Evolutionary conservation across 2,329 filamentous ascomycete genomes (phyloP), one percentile per base, ranked within the genome.

Genomic region (Fusarium staphyleae): DNA sequence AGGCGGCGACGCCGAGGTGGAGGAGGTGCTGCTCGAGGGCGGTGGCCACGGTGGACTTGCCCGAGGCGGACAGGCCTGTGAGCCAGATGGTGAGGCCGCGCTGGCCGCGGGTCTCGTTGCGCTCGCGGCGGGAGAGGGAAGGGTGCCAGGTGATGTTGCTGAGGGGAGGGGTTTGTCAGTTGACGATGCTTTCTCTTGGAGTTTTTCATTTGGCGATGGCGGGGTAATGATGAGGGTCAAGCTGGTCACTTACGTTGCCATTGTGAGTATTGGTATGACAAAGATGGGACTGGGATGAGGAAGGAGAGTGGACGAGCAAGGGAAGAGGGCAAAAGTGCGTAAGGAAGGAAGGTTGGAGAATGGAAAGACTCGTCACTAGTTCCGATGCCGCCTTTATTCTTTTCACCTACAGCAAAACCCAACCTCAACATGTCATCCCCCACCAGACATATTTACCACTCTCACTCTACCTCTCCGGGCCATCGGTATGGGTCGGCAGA

Each of bases 11-110:
- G 35, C 88, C 89, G 10, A 91, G 83, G 74, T 96, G 92, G 49
- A 99, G 86, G 28, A 99, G 87, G 75, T 97, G 92, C 80, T 97
- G 93, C 81, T 99, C 95, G 33, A 99, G 89, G 13, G 95, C 95
- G 3, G 91, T 96, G 48, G 95, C 95, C 59, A 99, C 91, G 52
- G 95, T 99, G 45, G 93, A 97, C 79, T 99, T 99, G 72, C 95
- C 95, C 0, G 91, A 96, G 44, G 93, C 95, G 30, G 91, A 96
- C 62, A 99, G 90, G 48, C 95, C 95, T 1, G 95, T 99, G 72
- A 99, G 90, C 95, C 95, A 99, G 78, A 99, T 88, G 52, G 95
- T 99, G 74, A 96, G 88, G 72, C 95, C 95, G 65, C 86, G 85
- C 77, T 99, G 95, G 74, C 87, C 86, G 76, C 91, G 90, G 66